Base-by-base conservation (phyloP, 306 rosid genomes). In the Potentilla sterilis region DNA sequence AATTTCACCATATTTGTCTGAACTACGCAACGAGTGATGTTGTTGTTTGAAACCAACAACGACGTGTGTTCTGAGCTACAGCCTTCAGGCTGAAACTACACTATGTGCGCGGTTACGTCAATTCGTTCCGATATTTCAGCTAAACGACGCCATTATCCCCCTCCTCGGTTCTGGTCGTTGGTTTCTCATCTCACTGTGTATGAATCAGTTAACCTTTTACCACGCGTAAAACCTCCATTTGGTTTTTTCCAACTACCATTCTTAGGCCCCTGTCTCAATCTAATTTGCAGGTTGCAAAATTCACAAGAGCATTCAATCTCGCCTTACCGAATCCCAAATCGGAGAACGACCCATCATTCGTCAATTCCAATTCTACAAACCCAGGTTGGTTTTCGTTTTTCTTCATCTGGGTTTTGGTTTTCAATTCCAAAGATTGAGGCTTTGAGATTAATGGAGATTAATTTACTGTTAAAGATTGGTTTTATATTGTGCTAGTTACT, bases 381-480 rank as follows among this genome's bases (percentile, higher is more conserved):
- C 75, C 32, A 54, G 86, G 80, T 75, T 65, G 72, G 78, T 75
- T 78, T 74, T 78, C 58, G 21, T 28, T 66, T 66, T 54, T 34
- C 59, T 28, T 55, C 64, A 18, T 24, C 12, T 62, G 58, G 37
- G 35, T 43, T 78, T 34, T 14, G 1, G 0, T 41, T 66, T 69
- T 40, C 47, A 9, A 19, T 7, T 18, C 70, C 0, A 21, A 63
- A 63, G 68, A 34, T 34, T 35, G 43, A 35, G 12, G 9, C 21
- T 63, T 63, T 63, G 55, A 37, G 78, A 5, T 47, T 49, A 21
- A 41, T 71, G 28, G 7, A 0, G 61, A 13, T 54, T 8, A 0
- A 8, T 8, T 54, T 54, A 7, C 1, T 54, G 62, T 1, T 55
- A 54, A 54, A 55, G 62, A 9, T 55, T 55, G 11, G 32, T 41